phyloP scores from a whole-genome alignment of 768 basidiomycete genomes.

The Pleurotus eryngii region DNA sequence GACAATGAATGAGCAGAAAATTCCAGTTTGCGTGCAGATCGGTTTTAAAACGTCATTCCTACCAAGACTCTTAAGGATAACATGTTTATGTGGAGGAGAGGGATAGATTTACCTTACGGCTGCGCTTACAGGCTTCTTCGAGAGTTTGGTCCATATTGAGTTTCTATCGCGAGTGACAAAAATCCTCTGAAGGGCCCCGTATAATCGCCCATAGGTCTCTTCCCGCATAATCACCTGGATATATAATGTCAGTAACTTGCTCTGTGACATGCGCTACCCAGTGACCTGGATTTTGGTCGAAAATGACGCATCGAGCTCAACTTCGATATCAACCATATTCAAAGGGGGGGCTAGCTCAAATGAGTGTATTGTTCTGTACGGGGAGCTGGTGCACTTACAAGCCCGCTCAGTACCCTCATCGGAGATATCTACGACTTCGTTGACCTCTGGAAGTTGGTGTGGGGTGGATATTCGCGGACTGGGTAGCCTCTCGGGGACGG shows the following conservation, averaged over 20 bases:
- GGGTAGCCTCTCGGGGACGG: neutral
- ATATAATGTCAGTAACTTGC: neutral
- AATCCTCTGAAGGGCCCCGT: slow-evolving; percentile 33
- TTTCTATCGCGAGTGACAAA: slow-evolving; percentile 25
- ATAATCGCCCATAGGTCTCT: slow-evolving; percentile 34
- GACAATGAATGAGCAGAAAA: slow-evolving; percentile 45
- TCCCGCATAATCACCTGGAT: slow-evolving; percentile 22
- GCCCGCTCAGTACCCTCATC: neutral
- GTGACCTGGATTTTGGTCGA: slow-evolving; percentile 42
- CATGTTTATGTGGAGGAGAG: neutral
- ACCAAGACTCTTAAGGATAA: neutral
- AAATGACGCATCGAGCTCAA: slow-evolving; percentile 34
- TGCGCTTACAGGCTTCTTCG: neutral
- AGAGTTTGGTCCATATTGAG: slow-evolving; percentile 22
- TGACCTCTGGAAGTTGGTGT: no score
- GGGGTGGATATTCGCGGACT: no score
- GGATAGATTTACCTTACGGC: slow-evolving; percentile 10
- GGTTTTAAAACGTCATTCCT: slow-evolving; percentile 41
- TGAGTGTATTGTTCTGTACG: no score
- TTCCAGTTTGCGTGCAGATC: slow-evolving; percentile 45
- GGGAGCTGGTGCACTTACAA: slow-evolving; percentile 1
- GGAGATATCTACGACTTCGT: no score
- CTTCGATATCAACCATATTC: slow-evolving; percentile 24
- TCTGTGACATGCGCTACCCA: neutral
- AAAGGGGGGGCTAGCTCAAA: slow-evolving; percentile 7